A percentile compares a stretch with the other conserved stretches of the same genome.
These are phyloP conservation scores for Phlyctochytrium bullatum DNA, from an alignment of 192 early-diverging fungal genomes.

Conservation along the genomic window DNA sequence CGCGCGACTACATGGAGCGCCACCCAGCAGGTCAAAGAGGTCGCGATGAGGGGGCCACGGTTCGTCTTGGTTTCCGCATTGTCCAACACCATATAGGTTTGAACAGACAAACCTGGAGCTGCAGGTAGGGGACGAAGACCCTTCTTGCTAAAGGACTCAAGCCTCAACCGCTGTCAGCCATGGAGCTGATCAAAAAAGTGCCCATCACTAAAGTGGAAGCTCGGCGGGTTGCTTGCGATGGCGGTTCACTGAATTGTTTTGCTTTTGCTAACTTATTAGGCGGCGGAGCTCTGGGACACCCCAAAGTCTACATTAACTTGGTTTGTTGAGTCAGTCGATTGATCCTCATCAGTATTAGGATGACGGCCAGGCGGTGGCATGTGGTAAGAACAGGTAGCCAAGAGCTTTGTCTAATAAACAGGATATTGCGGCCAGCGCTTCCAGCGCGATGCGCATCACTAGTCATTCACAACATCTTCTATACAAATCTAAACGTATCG, in stretches of 20 bases:
- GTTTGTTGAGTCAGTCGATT: slow-evolving; percentile 29
- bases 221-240: slow-evolving; percentile 80
- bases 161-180: slow-evolving; percentile 87
- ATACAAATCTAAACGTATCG: slow-evolving; percentile 26
- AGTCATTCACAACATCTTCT: background rate
- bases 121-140: slow-evolving; percentile 50
- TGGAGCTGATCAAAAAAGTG: slow-evolving; percentile 87
- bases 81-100: slow-evolving; percentile 46
- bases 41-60: slow-evolving; percentile 73
- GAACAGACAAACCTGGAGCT: slow-evolving; percentile 74
- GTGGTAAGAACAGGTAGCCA: no score
- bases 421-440: slow-evolving; percentile 24
- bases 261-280: slow-evolving; percentile 35
- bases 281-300: slow-evolving; percentile 89
- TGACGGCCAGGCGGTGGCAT: slow-evolving; percentile 20
- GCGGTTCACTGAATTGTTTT: slow-evolving; percentile 51
- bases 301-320: slow-evolving; percentile 92
- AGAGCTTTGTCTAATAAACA: no score
- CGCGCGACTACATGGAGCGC: slow-evolving; percentile 72
- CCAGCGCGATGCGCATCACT: slow-evolving; percentile 22
- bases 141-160: slow-evolving; percentile 24
- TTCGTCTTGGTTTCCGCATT: slow-evolving; percentile 1
- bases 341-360: slow-evolving; percentile 5
- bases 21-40: slow-evolving; percentile 66
- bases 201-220: slow-evolving; percentile 75